A percentile compares a stretch with the other conserved stretches of the same genome.
Conservation (phyloP, 768 basidiomycete genomes). For the Trametes cinnabarina region DNA sequence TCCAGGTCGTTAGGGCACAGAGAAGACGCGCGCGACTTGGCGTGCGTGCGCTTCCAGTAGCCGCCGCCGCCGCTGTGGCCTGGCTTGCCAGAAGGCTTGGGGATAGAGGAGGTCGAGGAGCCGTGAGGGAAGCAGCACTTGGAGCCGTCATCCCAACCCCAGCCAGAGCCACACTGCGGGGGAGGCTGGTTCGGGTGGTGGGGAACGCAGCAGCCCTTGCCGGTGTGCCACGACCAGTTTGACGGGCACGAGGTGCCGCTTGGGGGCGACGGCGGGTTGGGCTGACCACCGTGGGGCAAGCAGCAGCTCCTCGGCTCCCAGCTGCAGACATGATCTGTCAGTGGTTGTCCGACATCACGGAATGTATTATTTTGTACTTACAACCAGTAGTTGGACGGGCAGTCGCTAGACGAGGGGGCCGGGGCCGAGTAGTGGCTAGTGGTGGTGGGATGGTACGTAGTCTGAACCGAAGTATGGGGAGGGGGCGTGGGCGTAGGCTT, state of each 20-base stretch:
- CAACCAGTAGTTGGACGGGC: constrained; percentile 10
- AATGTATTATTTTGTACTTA: neutral
- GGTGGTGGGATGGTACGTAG: neutral
- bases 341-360: neutral
- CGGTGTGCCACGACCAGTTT: constrained; percentile 48
- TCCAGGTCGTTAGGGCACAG: constrained; percentile 55
- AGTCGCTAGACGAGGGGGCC: constrained; percentile 6
- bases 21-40: constrained; percentile 37
- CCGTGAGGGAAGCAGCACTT: constrained; percentile 31
- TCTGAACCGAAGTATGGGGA: constrained; percentile 11
- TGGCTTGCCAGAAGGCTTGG: constrained; percentile 36
- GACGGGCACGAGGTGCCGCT: constrained; percentile 46
- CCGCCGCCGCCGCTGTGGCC: constrained; percentile 3
- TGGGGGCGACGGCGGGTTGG: constrained; percentile 47
- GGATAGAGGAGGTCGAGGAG: constrained; percentile 28
- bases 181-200: constrained; percentile 42
- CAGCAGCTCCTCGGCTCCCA: constrained; percentile 39
- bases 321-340: constrained; percentile 19
- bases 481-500: constrained; percentile 29
- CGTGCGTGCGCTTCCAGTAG: constrained; percentile 27
- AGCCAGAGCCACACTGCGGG: constrained; percentile 40
- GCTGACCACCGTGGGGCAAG: constrained; percentile 44
- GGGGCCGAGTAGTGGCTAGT: neutral
- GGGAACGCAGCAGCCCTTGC: constrained; percentile 54
- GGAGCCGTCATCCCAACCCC: constrained; percentile 42